Base-by-base conservation (phyloP, 352 stramenopile genomes). In the Pythium myriotylum region DNA sequence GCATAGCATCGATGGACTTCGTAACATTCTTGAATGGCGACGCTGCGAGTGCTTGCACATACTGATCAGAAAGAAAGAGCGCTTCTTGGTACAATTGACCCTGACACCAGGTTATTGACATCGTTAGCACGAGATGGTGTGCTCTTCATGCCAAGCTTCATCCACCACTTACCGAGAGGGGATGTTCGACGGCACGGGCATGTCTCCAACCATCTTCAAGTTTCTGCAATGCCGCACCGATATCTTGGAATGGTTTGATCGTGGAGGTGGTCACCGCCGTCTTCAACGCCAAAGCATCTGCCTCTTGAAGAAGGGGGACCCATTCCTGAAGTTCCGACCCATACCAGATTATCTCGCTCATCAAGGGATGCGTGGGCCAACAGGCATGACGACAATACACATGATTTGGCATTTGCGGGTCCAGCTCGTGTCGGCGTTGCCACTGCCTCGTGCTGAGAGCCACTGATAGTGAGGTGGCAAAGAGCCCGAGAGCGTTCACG, bases 31-130 rank as follows among this genome's bases (percentile, higher is more conserved):
- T 65, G 46, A 84, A 86, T 10, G 77, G 76, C 22, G 69, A 83
- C 19, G 60, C 77, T 1, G 69, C 74, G 4, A 86, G n/a, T 1
- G 75, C 71, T 9, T 89, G 76, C 12, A 85, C 68, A 17, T 81
- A 79, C 3, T 79, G 39, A 35, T 86, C 77, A 37, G 74, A 64
- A 3, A 77, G 68, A 79, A 61, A 1, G 1, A 57, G 33, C 4
- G 48, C 33, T 19, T 51, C 46, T 40, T 69, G 41, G 17, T 59
- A 24, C 3, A 60, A 32, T 52, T 52, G 53, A 16, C 10, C 35
- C 50, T 67, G 33, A 9, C 29, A n/a, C n/a, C n/a, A n/a, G n/a
- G n/a, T n/a, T n/a, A n/a, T n/a, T n/a, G n/a, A n/a, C n/a, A n/a
- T n/a, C n/a, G n/a, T n/a, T n/a, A n/a, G n/a, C n/a, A n/a, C n/a